Conservation (phyloP, 441 rosid genomes). For the Euphorbia celastroides region DNA sequence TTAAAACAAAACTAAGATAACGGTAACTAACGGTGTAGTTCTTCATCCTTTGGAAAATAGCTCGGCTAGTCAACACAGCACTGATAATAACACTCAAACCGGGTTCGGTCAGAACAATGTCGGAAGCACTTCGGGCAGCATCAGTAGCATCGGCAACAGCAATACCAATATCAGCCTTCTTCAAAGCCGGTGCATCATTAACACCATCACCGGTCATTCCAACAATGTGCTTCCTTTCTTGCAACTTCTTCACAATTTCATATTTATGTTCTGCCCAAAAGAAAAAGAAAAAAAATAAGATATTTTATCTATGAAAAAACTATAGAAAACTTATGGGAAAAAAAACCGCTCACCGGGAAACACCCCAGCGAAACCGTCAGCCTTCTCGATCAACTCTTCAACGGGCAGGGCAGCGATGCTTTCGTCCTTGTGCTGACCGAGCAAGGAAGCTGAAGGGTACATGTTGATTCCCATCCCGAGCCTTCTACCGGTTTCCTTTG, state of each 20-base stretch:
- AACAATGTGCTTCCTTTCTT: slow-evolving; percentile 79
- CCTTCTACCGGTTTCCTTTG: slow-evolving; percentile 83
- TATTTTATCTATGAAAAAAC: too few species aligned
- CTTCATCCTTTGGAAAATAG: slow-evolving; percentile 95
- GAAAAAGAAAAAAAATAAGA: too few species aligned
- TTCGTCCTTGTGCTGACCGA: slow-evolving; percentile 76
- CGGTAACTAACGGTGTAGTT: slow-evolving; percentile 82
- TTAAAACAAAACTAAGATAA: background rate
- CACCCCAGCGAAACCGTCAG: slow-evolving; percentile 92
- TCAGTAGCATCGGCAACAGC: slow-evolving; percentile 94
- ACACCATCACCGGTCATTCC: slow-evolving; percentile 99
- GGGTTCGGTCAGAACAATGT: slow-evolving; percentile 84
- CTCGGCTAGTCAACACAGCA: slow-evolving; percentile 90
- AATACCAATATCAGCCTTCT: slow-evolving; percentile 88
- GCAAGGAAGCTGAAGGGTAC: slow-evolving; percentile 84
- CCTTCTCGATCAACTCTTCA: slow-evolving; percentile 82
- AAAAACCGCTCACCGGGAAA: slow-evolving; percentile 90
- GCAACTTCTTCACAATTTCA: slow-evolving; percentile 76
- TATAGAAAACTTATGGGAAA: too few species aligned
- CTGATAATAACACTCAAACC: slow-evolving; percentile 87
- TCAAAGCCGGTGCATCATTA: slow-evolving; percentile 87
- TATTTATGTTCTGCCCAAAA: slow-evolving; percentile 58
- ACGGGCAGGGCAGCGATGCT: slow-evolving; percentile 63
- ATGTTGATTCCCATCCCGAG: slow-evolving; percentile 95
- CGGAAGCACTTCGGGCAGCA: slow-evolving; percentile 89